These are phyloP conservation scores for Colletotrichum agaves DNA, from an alignment of 2,329 filamentous ascomycete species.

Conservation along the genomic window DNA sequence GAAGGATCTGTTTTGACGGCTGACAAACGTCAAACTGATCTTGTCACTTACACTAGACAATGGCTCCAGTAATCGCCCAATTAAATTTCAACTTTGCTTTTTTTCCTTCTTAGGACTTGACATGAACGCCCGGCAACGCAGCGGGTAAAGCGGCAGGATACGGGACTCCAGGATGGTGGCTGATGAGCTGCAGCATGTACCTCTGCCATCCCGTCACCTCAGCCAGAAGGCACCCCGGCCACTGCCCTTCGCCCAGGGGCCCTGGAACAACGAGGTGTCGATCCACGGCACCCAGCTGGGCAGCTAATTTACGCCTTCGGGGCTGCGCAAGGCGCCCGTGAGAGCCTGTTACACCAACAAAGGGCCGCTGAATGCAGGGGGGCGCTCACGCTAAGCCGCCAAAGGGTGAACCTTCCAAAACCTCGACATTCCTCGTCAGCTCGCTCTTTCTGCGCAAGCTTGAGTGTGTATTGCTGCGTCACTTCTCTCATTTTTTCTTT, in stretches of 20 bases:
- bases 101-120: not conserved
- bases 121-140: constrained; percentile 23
- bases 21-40: constrained; percentile 4
- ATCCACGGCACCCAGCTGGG: not conserved
- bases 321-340: constrained; percentile 19
- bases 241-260: not conserved
- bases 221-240: not conserved
- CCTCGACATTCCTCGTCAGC: constrained; percentile 25
- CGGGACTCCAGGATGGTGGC: constrained; percentile 1
- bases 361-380: constrained; percentile 30
- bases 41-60: not conserved
- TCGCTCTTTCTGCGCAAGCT: not conserved
- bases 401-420: constrained; percentile 26
- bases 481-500: not conserved
- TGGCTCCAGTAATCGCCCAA: not conserved
- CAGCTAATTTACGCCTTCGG: constrained; percentile 1
- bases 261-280: constrained; percentile 8
- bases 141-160: constrained; percentile 12
- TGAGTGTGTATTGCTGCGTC: constrained; percentile 9
- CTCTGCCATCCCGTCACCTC: not conserved
- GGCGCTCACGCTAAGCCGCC: constrained; percentile 29
- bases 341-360: constrained; percentile 17
- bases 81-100: not conserved
- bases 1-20: not conserved
- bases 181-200: constrained; percentile 7